These are phyloP conservation scores for Thermoascus crustaceus DNA, from an alignment of 2,329 filamentous ascomycete species.

Conservation along the genomic window DNA sequence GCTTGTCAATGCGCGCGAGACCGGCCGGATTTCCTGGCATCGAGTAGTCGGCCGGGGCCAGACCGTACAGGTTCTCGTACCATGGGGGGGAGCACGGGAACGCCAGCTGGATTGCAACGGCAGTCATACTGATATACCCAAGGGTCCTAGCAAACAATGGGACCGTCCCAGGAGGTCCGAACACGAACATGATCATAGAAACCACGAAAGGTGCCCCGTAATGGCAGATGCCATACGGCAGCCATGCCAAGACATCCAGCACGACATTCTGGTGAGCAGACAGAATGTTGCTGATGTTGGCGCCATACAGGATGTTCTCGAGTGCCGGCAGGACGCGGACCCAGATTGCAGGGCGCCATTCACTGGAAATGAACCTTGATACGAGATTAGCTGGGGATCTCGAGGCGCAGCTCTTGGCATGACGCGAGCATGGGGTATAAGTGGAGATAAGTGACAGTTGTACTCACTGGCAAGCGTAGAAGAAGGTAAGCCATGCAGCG, in stretches of 20 bases:
- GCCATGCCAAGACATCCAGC: constrained; percentile 82
- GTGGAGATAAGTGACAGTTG: neutral
- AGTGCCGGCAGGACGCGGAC: constrained; percentile 88
- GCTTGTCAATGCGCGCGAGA: constrained; percentile 75
- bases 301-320: constrained; percentile 93
- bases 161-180: constrained; percentile 74
- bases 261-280: constrained; percentile 78
- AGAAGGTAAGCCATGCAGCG: constrained; percentile 79
- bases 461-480: constrained; percentile 85
- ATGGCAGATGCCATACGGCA: constrained; percentile 87
- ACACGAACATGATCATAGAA: constrained; percentile 74
- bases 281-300: constrained; percentile 90
- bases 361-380: constrained; percentile 73
- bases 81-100: constrained; percentile 94
- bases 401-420: constrained; percentile 3
- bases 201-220: constrained; percentile 78
- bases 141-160: constrained; percentile 81
- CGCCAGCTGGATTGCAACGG: constrained; percentile 77
- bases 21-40: constrained; percentile 86
- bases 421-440: neutral
- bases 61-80: constrained; percentile 90
- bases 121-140: constrained; percentile 84
- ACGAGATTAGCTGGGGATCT: neutral
- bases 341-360: constrained; percentile 89
- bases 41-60: constrained; percentile 85